Base-by-base conservation (phyloP, 257 asterid species). In the Solanum acaule region DNA sequence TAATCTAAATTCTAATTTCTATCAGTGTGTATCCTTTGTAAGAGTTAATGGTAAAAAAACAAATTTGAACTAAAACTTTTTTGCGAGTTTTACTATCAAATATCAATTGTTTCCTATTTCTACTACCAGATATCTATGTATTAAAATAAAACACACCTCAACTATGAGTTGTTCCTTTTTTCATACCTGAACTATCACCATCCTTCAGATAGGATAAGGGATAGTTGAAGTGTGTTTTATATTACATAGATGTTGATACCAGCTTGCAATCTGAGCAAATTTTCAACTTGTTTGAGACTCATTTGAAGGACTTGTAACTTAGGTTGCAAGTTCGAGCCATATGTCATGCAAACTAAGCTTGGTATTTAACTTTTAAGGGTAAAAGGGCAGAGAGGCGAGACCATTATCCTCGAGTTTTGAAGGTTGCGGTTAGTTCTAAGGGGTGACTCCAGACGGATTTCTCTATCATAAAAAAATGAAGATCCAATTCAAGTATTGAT, bases 231-330 rank as follows among this genome's bases (percentile, higher is more conserved):
- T 14, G 56, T 46, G 20, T 46, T 46, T 46, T 46, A 46, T 14
- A 46, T 4, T 46, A 46, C 56, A 46, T 46, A 14, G 56, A 46
- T 4, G 18, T 46, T 46, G 20, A 46, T 46, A 46, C 98, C 52
- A 95, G 98, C 91, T 92, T 97, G 93, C 96, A 91, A 67, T 94
- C 96, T 40, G 92, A 88, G 71, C 92, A 97, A 88, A 96, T 96
- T 25, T 89, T 96, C 88, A 91, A 95, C 87, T 96, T 98, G 99
- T 96, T 96, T 86, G 98, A 92, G 85, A 93, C 95, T 91, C 98
- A 96, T 91, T 72, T 94, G 92, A 31, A 56, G 65, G 4, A 56
- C 65, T 56, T 56, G 65, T 56, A 56, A 56, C 65, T 56, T 18
- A 56, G 4, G 65, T 4, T 2, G 20, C 59, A 5, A 46, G 59